phyloP scores from a whole-genome alignment of 495 filamentous ascomycete species.

The Talaromyces stipitatus region DNA sequence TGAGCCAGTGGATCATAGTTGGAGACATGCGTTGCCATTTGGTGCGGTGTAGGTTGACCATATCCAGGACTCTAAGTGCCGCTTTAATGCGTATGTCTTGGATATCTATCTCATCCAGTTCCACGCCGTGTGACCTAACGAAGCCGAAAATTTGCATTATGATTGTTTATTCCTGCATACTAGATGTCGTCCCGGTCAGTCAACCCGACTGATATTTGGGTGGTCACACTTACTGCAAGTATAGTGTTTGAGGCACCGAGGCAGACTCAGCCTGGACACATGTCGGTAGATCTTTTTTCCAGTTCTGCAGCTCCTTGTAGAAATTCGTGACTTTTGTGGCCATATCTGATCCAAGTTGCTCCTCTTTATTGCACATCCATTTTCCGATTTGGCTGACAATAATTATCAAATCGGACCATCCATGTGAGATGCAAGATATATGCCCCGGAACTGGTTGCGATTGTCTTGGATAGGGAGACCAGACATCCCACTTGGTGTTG shows the following conservation, averaged over 20 bases:
- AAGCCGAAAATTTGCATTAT: not conserved
- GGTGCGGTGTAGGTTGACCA: slow-evolving; percentile 4
- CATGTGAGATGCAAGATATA: slow-evolving; percentile 8
- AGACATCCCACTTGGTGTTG: not conserved
- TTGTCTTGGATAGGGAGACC: slow-evolving; percentile 3
- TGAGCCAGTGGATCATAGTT: slow-evolving; percentile 9
- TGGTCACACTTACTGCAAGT: not conserved
- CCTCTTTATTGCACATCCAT: slow-evolving; percentile 9
- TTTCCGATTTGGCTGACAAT: slow-evolving; percentile 7
- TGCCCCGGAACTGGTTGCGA: slow-evolving; percentile 5
- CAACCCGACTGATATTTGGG: not conserved
- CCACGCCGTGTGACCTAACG: not conserved
- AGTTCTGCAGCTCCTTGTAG: not conserved
- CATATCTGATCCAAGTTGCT: not conserved
- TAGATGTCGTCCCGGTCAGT: not conserved
- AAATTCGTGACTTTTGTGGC: not conserved
- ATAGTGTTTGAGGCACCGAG: not conserved
- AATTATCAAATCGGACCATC: not conserved
- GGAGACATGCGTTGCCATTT: slow-evolving; percentile 8
- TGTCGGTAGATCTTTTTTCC: not conserved
- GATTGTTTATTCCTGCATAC: not conserved
- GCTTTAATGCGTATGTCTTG: not conserved
- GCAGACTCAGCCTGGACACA: not conserved
- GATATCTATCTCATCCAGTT: not conserved
- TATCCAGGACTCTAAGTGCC: not conserved